phyloP scores from a whole-genome alignment of 495 filamentous ascomycete genomes.

The Lasiosphaeria ovina region DNA sequence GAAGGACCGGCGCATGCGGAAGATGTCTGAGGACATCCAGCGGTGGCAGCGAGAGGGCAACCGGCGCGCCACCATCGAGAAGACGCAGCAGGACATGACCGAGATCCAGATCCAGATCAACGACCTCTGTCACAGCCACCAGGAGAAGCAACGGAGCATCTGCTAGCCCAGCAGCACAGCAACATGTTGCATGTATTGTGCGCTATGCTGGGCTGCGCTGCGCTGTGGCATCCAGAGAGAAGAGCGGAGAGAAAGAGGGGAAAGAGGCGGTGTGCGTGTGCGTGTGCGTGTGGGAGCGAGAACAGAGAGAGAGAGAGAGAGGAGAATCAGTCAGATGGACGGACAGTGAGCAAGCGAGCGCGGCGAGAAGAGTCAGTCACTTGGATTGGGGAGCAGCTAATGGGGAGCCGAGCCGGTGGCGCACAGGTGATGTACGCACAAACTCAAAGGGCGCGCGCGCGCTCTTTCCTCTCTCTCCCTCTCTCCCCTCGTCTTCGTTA shows the following conservation, averaged over 20 bases:
- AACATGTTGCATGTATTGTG: too few species aligned
- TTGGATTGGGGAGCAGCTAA: neutral
- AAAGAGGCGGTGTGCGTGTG: too few species aligned
- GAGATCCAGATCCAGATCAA: constrained; percentile 66
- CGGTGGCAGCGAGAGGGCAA: constrained; percentile 77
- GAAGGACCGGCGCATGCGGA: constrained; percentile 71
- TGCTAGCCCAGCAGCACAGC: neutral
- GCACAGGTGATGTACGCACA: constrained; percentile 1
- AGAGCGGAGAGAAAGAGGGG: neutral
- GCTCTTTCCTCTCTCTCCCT: too few species aligned
- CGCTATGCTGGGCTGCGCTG: too few species aligned
- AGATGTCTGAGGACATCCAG: constrained; percentile 73
- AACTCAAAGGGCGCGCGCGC: neutral
- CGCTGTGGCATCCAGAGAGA: neutral
- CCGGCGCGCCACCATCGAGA: constrained; percentile 78
- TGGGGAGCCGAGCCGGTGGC: neutral
- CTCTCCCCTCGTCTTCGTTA: too few species aligned
- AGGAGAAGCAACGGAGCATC: constrained; percentile 32
- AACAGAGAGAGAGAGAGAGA: neutral
- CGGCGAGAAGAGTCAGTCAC: neutral
- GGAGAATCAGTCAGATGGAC: neutral
- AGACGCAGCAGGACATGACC: constrained; percentile 61
- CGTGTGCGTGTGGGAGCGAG: too few species aligned
- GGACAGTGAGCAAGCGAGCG: constrained; percentile 1
- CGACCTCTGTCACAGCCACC: constrained; percentile 50